Conservation (phyloP, 345 rosid species). For the Odontarrhena argentea region DNA sequence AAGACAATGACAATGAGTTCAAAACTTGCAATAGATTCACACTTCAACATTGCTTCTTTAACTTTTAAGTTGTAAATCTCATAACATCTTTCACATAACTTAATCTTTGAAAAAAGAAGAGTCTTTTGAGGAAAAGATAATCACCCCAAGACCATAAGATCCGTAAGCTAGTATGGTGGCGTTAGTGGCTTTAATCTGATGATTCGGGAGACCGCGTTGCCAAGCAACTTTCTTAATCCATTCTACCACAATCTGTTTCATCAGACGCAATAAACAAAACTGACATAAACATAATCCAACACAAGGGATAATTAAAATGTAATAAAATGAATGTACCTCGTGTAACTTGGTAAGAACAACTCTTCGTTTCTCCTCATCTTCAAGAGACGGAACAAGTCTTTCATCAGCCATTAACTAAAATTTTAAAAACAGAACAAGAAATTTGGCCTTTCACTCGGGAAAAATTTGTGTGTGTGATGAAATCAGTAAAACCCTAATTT, state of each 20-base stretch:
- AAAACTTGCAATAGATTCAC: conserved; percentile 1
- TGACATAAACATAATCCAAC: neutral
- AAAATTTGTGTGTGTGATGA: neutral
- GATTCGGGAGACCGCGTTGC: conserved; percentile 48
- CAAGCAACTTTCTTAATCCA: conserved; percentile 61
- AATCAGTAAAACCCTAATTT: conserved; percentile 5
- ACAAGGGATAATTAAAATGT: neutral
- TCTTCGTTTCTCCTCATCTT: conserved; percentile 55
- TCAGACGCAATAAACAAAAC: conserved; percentile 10
- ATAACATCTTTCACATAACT: neutral
- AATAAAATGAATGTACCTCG: conserved; percentile 33
- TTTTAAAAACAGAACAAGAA: neutral
- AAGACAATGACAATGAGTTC: conserved; percentile 7
- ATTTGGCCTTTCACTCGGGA: neutral
- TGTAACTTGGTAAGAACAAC: conserved; percentile 43
- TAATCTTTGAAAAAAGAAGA: neutral
- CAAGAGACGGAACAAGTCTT: conserved; percentile 46
- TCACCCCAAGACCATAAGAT: conserved; percentile 65
- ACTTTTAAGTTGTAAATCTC: neutral
- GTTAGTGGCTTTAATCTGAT: conserved; percentile 44
- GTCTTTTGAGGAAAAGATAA: neutral
- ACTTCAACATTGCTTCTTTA: neutral
- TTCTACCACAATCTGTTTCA: conserved; percentile 47
- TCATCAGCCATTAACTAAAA: conserved; percentile 51
- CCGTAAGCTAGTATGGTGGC: conserved; percentile 60